A percentile compares a stretch with the other conserved stretches of the same genome.
phyloP scores from a whole-genome alignment of 768 basidiomycete species.

The Daedaleopsis sinensis region DNA sequence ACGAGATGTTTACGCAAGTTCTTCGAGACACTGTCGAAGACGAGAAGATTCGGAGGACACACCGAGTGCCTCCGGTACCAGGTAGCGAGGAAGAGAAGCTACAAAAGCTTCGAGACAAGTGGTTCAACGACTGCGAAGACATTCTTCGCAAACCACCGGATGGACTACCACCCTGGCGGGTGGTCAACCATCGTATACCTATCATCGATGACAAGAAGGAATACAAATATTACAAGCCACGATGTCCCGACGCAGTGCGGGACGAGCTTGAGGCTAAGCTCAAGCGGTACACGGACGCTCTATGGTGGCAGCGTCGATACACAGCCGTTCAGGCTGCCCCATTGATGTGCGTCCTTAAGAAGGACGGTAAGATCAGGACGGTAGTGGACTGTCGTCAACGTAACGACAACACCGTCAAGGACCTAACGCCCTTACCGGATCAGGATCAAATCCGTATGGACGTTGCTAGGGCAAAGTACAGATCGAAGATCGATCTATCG shows the following conservation, averaged over 20 bases:
- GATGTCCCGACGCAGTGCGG: conserved; percentile 36
- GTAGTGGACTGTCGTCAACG: conserved; percentile 38
- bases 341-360: conserved; percentile 37
- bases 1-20: not conserved
- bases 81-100: not conserved
- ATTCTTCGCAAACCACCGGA: conserved; percentile 23
- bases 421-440: conserved; percentile 45
- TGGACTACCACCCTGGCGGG: conserved; percentile 39
- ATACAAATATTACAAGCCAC: conserved; percentile 35
- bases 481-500: conserved; percentile 45
- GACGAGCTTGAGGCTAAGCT: conserved; percentile 25
- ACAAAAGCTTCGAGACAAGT: not conserved
- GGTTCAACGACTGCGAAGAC: conserved; percentile 17
- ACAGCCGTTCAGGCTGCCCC: conserved; percentile 32
- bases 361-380: conserved; percentile 36
- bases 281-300: conserved; percentile 29
- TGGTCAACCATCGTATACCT: conserved; percentile 45
- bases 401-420: conserved; percentile 45
- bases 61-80: not conserved
- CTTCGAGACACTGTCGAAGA: not conserved
- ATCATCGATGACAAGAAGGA: conserved; percentile 37
- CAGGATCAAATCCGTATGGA: conserved; percentile 40
- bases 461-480: conserved; percentile 34
- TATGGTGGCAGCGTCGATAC: conserved; percentile 37
- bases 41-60: not conserved